Evolutionary conservation across 116 monocot species (phyloP).

Genomic region (Iris pallida): DNA sequence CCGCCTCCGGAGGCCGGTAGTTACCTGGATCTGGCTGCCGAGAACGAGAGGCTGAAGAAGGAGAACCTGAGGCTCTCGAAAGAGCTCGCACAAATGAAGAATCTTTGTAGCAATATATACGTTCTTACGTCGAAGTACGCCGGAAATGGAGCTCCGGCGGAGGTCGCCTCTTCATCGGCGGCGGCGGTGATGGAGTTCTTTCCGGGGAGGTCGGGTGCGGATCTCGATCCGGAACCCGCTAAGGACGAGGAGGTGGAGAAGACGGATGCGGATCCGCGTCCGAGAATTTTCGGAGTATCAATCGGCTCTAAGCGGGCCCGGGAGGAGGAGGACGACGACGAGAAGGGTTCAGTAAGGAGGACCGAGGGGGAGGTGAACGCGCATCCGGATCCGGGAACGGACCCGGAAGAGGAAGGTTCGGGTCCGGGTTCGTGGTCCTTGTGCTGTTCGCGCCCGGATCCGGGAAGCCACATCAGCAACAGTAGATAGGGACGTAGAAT

Average conservation of each 20-base stretch:
- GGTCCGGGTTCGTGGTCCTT: neutral
- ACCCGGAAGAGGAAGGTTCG: neutral
- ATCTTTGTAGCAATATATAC: slow-evolving; percentile 63
- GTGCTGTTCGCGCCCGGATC: neutral
- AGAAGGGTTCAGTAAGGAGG: neutral
- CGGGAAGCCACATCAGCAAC: too few relatives aligned
- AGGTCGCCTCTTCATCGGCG: neutral
- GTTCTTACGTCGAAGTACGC: slow-evolving; percentile 61
- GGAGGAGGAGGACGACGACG: slow-evolving; percentile 3
- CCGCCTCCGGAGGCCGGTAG: slow-evolving; percentile 6
- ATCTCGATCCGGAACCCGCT: too few relatives aligned
- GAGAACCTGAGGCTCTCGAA: slow-evolving; percentile 59
- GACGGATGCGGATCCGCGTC: neutral
- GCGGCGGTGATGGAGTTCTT: slow-evolving; percentile 21
- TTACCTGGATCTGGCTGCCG: slow-evolving; percentile 44
- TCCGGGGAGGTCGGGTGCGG: neutral
- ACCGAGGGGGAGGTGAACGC: neutral
- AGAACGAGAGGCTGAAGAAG: slow-evolving; percentile 70
- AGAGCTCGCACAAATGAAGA: slow-evolving; percentile 69
- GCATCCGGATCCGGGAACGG: neutral
- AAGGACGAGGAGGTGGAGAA: neutral
- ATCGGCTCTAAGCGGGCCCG: slow-evolving; percentile 24
- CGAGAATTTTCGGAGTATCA: slow-evolving; percentile 23
- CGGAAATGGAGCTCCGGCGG: neutral
- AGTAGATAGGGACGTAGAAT: too few relatives aligned